Percentiles rank a stretch among this genome's conserved stretches.
Evolutionary conservation across 164 flowering plant genomes (phyloP).

Genomic region (Kalanchoe fedtschenkoi): DNA sequence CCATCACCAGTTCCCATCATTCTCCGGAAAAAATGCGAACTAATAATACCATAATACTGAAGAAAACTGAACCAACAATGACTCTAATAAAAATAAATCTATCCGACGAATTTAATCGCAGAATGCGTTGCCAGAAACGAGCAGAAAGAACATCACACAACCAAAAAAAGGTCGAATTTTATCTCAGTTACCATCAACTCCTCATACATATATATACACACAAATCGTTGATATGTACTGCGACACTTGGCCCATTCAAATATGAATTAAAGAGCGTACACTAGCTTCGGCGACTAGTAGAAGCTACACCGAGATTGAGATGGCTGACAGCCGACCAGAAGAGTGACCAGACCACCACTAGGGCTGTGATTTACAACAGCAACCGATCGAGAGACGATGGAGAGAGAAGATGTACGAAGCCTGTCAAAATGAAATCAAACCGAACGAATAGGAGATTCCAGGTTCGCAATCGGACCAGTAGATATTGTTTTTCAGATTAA

Average conservation of each 20-base stretch:
- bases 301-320: neutral
- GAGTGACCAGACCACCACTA: conserved; percentile 2
- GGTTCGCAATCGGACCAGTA: neutral
- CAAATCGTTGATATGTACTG: too few species aligned
- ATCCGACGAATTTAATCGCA: too few species aligned
- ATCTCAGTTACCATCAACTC: too few species aligned
- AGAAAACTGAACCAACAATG: neutral
- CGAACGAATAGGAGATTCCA: too few species aligned
- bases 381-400: too few species aligned
- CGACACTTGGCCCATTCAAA: neutral
- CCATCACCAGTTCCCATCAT: too few species aligned
- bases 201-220: too few species aligned
- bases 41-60: neutral
- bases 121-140: neutral
- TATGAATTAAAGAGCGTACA: neutral
- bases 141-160: neutral
- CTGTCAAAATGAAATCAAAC: neutral
- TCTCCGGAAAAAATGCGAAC: neutral
- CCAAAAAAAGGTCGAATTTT: neutral
- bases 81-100: neutral
- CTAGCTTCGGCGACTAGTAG: neutral
- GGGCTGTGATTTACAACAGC: neutral
- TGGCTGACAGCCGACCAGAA: neutral
- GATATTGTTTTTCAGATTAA: neutral
- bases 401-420: too few species aligned